These are phyloP conservation scores for Rutstroemia sp. DNA, from an alignment of 2,329 filamentous ascomycete genomes.

Conservation along the genomic window DNA sequence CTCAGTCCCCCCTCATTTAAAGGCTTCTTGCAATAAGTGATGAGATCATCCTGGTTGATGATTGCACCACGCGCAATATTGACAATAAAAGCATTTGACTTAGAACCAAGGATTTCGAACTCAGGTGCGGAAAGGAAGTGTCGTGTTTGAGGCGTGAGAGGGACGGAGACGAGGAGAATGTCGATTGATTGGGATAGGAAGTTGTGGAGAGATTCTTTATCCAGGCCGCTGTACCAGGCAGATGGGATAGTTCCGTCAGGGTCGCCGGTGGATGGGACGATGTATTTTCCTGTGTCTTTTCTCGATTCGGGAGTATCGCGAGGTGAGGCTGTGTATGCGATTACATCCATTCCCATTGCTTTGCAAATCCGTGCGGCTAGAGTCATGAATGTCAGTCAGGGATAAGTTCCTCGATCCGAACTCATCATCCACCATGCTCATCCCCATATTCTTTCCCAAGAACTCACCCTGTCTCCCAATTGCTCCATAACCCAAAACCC, in stretches of 20 bases:
- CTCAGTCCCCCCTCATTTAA: conserved; percentile 38
- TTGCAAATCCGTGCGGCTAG: conserved; percentile 40
- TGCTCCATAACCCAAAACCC: conserved; percentile 36
- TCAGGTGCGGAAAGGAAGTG: conserved; percentile 35
- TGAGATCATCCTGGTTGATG: conserved; percentile 51
- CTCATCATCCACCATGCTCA: background rate
- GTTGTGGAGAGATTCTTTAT: conserved; percentile 27
- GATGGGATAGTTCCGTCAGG: conserved; percentile 29
- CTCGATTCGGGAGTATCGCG: conserved; percentile 50
- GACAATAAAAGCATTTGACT: conserved; percentile 44
- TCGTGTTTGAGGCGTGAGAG: conserved; percentile 30
- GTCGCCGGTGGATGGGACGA: conserved; percentile 52
- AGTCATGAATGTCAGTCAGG: conserved; percentile 3
- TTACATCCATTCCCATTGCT: conserved; percentile 54
- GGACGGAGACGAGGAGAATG: conserved; percentile 32
- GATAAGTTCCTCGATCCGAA: too few species aligned
- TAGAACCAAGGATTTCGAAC: conserved; percentile 28
- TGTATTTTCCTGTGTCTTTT: conserved; percentile 47
- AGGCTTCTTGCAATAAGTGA: conserved; percentile 40
- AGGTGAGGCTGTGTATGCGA: conserved; percentile 57
- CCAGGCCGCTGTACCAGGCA: conserved; percentile 32
- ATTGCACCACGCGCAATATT: conserved; percentile 59
- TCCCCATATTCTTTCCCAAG: background rate
- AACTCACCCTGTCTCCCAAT: conserved; percentile 35
- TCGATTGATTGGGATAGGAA: conserved; percentile 33